phyloP scores from a whole-genome alignment of 768 basidiomycete species.

The Serpula lacrymans region DNA sequence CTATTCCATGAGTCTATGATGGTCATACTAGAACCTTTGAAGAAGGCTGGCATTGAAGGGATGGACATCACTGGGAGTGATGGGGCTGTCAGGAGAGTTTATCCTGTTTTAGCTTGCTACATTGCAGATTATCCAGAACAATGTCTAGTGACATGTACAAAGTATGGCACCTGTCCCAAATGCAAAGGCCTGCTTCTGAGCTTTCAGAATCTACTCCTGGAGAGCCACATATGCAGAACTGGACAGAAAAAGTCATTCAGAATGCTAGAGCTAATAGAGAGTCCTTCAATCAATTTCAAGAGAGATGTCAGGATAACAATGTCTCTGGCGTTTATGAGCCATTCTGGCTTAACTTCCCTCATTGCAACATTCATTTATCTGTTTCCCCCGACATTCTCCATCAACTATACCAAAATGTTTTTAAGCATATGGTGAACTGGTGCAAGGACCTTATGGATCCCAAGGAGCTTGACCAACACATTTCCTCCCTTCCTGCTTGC shows the following conservation, averaged over 20 bases:
- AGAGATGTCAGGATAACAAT: too few relatives aligned
- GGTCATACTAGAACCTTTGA: slow-evolving; percentile 27
- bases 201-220: not conserved
- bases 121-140: slow-evolving; percentile 45
- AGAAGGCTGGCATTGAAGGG: slow-evolving; percentile 25
- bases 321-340: slow-evolving; percentile 17
- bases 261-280: too few relatives aligned
- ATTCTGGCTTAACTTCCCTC: slow-evolving; percentile 40
- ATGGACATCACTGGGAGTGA: slow-evolving; percentile 34
- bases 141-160: slow-evolving; percentile 28
- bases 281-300: too few relatives aligned
- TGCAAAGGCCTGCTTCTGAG: slow-evolving; percentile 4
- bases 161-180: slow-evolving; percentile 6
- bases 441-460: slow-evolving; percentile 9
- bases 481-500: slow-evolving; percentile 15
- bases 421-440: slow-evolving; percentile 36
- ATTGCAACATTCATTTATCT: slow-evolving; percentile 33
- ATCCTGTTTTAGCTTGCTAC: slow-evolving; percentile 38
- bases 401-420: slow-evolving; percentile 43
- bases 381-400: slow-evolving; percentile 42
- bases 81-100: slow-evolving; percentile 24
- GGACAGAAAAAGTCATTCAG: too few relatives aligned
- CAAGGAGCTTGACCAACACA: slow-evolving; percentile 36
- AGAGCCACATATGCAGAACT: not conserved
- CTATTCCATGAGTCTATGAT: slow-evolving; percentile 2